A percentile compares a stretch with the other conserved stretches of the same genome.
Evolutionary conservation across 176 grass and related monocot genomes (phyloP).

Genomic region (Zea mays): DNA sequence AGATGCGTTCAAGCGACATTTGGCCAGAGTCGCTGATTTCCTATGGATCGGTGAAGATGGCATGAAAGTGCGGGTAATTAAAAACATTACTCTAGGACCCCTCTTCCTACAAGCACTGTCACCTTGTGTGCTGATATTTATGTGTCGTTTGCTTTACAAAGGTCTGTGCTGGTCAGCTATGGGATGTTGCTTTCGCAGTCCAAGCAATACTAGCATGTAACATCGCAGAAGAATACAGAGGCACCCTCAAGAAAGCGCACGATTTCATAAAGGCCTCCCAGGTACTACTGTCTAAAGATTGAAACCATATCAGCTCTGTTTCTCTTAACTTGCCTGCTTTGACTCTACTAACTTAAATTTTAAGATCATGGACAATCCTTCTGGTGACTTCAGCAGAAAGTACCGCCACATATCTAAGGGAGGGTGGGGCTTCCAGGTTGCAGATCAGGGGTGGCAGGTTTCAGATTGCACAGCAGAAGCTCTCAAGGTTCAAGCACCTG

Average conservation of each 20-base stretch:
- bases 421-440: slow-evolving; percentile 68
- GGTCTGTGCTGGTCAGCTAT: slow-evolving; percentile 53
- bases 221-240: slow-evolving; percentile 47
- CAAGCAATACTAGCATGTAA: slow-evolving; percentile 69
- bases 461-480: slow-evolving; percentile 89
- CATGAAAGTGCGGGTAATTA: slow-evolving; percentile 81
- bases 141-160: slow-evolving; percentile 21
- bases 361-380: slow-evolving; percentile 63
- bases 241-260: slow-evolving; percentile 62
- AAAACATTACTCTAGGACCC: neutral
- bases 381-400: slow-evolving; percentile 57
- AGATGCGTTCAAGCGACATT: slow-evolving; percentile 60
- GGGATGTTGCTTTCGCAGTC: slow-evolving; percentile 69
- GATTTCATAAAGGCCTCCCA: slow-evolving; percentile 72
- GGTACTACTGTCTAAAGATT: slow-evolving; percentile 39
- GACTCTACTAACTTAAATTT: slow-evolving; percentile 43
- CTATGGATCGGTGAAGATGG: slow-evolving; percentile 86
- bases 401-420: slow-evolving; percentile 75
- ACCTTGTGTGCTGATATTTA: slow-evolving; percentile 4
- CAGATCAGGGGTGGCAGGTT: slow-evolving; percentile 72
- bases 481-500: slow-evolving; percentile 53
- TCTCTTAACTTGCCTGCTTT: slow-evolving; percentile 27
- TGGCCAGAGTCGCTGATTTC: slow-evolving; percentile 67
- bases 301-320: slow-evolving; percentile 27
- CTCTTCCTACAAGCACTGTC: slow-evolving; percentile 5